These are phyloP conservation scores for Xerocomus nothofagi DNA, from an alignment of 1,284 basidiomycete species.

Conservation along the genomic window DNA sequence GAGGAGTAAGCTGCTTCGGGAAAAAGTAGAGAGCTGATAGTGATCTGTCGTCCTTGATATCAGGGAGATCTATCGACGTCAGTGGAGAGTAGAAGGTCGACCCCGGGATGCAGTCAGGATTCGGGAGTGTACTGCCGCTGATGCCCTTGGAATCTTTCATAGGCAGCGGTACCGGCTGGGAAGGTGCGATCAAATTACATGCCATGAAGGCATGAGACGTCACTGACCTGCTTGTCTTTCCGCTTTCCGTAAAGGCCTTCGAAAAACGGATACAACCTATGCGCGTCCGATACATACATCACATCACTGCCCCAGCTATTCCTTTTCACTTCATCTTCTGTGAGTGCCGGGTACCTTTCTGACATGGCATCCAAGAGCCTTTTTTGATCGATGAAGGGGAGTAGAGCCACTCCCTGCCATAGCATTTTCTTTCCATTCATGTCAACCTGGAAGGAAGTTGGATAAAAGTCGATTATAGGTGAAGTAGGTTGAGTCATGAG, in stretches of 20 bases:
- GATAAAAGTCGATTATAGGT: slow-evolving; percentile 97
- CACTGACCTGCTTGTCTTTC: slow-evolving; percentile 73
- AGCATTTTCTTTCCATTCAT: slow-evolving; percentile 99
- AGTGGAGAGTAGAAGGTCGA: slow-evolving; percentile 86
- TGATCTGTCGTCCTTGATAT: slow-evolving; percentile 86
- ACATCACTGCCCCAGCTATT: slow-evolving; percentile 88
- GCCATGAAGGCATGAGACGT: slow-evolving; percentile 1
- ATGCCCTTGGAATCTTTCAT: slow-evolving; percentile 74
- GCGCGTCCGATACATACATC: slow-evolving; percentile 84
- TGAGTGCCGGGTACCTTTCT: slow-evolving; percentile 69
- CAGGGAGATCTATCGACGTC: slow-evolving; percentile 55
- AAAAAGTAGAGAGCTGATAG: slow-evolving; percentile 89
- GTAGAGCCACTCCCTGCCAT: slow-evolving; percentile 97
- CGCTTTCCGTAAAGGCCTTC: slow-evolving; percentile 90
- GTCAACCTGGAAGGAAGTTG: slow-evolving; percentile 89
- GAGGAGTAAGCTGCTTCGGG: slow-evolving; percentile 83
- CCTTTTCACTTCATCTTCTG: slow-evolving; percentile 79
- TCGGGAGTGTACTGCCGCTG: slow-evolving; percentile 77
- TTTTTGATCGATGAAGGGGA: slow-evolving; percentile 94
- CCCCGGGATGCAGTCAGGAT: slow-evolving; percentile 89
- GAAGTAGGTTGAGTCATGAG: slow-evolving; percentile 90
- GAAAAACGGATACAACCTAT: slow-evolving; percentile 84
- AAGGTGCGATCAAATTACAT: slow-evolving; percentile 17
- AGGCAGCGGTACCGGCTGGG: slow-evolving; percentile 69
- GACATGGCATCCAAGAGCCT: slow-evolving; percentile 85